A percentile compares a stretch with the other conserved stretches of the same genome.
These are phyloP conservation scores for Candida rishiriensis DNA, from an alignment of 805 yeast genomes.

Conservation along the genomic window DNA sequence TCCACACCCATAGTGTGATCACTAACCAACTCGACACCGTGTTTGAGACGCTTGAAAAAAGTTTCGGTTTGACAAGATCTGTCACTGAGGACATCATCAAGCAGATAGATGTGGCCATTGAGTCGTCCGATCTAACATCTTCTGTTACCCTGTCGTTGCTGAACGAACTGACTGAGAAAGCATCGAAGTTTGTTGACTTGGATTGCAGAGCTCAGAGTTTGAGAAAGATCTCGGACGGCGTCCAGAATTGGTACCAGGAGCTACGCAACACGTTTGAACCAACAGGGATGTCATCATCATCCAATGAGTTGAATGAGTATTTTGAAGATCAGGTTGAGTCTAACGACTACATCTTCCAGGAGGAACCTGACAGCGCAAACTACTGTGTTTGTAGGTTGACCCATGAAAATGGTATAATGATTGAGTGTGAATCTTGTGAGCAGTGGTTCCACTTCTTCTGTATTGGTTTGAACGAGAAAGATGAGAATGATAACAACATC, in stretches of 20 bases:
- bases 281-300: not conserved
- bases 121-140: constrained; percentile 6
- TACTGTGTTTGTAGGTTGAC: constrained; percentile 62
- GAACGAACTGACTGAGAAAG: constrained; percentile 8
- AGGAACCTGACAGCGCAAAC: constrained; percentile 11
- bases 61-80: constrained; percentile 1
- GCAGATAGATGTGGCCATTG: constrained; percentile 8
- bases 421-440: constrained; percentile 63
- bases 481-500: constrained; percentile 26
- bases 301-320: constrained; percentile 10
- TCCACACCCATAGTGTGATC: constrained; percentile 73
- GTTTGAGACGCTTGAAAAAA: constrained; percentile 4
- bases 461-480: constrained; percentile 33
- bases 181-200: constrained; percentile 9
- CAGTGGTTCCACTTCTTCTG: constrained; percentile 72
- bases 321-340: constrained; percentile 8
- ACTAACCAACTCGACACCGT: constrained; percentile 23
- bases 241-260: constrained; percentile 14
- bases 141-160: constrained; percentile 4
- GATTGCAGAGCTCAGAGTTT: constrained; percentile 4
- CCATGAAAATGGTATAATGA: constrained; percentile 57
- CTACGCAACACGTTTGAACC: constrained; percentile 6
- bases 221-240: constrained; percentile 4
- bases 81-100: constrained; percentile 17
- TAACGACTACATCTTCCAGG: constrained; percentile 16